Percentiles rank a stretch among this genome's conserved stretches.
Conservation (phyloP, 371 early-diverging fungal genomes). For the Zancudomyces culisetae region DNA sequence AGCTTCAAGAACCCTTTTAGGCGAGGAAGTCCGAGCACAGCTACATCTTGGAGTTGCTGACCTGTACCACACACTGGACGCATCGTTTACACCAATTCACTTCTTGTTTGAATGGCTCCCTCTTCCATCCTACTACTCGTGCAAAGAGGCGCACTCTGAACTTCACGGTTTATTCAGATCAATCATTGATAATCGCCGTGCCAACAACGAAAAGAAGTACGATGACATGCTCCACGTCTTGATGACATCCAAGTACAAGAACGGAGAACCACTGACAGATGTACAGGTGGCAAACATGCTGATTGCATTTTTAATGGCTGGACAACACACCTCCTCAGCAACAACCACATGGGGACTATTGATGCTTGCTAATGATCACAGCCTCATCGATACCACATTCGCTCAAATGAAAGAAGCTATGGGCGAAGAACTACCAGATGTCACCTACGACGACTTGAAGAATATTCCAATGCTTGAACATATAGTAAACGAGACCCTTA, state of each 20-base stretch:
- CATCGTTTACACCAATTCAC: constrained; percentile 88
- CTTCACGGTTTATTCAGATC: constrained; percentile 59
- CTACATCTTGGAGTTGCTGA: constrained; percentile 68
- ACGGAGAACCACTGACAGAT: constrained; percentile 58
- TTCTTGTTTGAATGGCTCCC: constrained; percentile 73
- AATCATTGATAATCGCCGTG: constrained; percentile 66
- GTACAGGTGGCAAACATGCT: constrained; percentile 77
- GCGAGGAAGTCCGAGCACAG: constrained; percentile 72
- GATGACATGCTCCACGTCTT: constrained; percentile 64
- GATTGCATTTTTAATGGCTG: constrained; percentile 90
- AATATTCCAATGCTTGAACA: constrained; percentile 55
- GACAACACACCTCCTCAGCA: constrained; percentile 89
- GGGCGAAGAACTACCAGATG: constrained; percentile 13
- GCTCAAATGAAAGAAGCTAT: constrained; percentile 42
- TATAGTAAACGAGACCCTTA: constrained; percentile 73
- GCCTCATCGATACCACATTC: constrained; percentile 33
- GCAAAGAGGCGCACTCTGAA: constrained; percentile 68
- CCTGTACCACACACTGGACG: constrained; percentile 86
- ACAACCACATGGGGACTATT: constrained; percentile 82
- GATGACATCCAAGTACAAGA: constrained; percentile 73
- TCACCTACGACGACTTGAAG: constrained; percentile 57
- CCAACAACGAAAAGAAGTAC: constrained; percentile 23
- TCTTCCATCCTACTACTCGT: constrained; percentile 53
- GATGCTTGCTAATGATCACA: constrained; percentile 63
- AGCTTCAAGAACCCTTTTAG: constrained; percentile 84